Evolutionary conservation across 2,329 filamentous ascomycete genomes (phyloP), one percentile per base, ranked within the genome.

Genomic region (Acarospora socialis): DNA sequence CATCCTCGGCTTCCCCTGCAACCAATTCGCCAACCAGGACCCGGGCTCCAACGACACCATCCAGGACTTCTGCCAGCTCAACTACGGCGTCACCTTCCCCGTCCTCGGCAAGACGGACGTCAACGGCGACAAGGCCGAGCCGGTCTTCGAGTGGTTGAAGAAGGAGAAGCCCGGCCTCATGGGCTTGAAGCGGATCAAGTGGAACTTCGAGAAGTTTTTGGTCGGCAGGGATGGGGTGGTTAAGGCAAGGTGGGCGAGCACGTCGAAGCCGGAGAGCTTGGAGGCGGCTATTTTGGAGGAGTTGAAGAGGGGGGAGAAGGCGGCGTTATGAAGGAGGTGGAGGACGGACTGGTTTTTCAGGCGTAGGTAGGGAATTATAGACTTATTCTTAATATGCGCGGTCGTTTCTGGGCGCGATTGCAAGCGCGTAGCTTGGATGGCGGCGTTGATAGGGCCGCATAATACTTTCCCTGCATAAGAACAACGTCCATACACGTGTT

Each of bases 161-260:
- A 57, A 56, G 36, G 60, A 69, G 56, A 78, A 83, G 65, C 70
- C 87, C 1, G 86, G 90, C 14, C 50, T 94, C 34, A 61, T 95
- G 61, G 90, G 90, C 13, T 55, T 95, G 51, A 87, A 92, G 76
- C 61, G 77, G 40, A 68, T 98, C 49, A 94, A 95, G 78, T 98
- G 90, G 90, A 98, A 98, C 63, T 98, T 95, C 65, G 90, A 98
- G 60, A 98, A 98, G 72, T 98, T 94, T 61, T 63, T 98, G 42
- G 65, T 98, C 43, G 79, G 77, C 38, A 70, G 73, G 40, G 83
- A 95, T 56, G 90, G 90, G 16, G 70, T 78, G 60, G 83, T 95
- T 46, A 79, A 81, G 60, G 70, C 70, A 17, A 66, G 90, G 43
- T 98, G 84, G 83, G 81, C 82, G 20, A 87, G 81, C 56, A 80